These are phyloP conservation scores for Phytophthora foliorum DNA, from an alignment of 352 stramenopile species.

Conservation along the genomic window DNA sequence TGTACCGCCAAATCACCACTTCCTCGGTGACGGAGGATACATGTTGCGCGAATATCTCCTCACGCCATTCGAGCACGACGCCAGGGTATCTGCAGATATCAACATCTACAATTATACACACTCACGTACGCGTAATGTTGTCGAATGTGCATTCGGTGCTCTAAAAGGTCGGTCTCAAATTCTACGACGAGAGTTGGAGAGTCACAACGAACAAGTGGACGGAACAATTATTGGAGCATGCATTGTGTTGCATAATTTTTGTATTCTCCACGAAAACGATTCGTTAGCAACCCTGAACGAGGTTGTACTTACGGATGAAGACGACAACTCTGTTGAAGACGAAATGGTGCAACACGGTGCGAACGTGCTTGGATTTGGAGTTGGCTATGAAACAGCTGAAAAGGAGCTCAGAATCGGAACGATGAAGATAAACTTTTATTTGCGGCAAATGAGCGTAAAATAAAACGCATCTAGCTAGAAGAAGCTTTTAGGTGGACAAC, in stretches of 20 bases:
- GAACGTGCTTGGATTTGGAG: not conserved
- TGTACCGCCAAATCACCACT: not conserved
- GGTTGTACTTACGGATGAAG: not conserved
- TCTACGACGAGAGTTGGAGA: not conserved
- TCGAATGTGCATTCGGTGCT: not conserved
- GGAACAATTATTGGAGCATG: not conserved
- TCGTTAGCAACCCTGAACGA: not conserved
- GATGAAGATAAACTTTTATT: not conserved
- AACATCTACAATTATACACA: not conserved
- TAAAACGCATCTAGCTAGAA: too few species aligned
- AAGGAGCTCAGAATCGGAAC: not conserved
- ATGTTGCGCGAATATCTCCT: constrained; percentile 3
- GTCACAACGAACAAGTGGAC: not conserved
- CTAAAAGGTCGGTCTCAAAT: constrained; percentile 11
- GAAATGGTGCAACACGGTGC: not conserved
- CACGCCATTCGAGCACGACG: constrained; percentile 1
- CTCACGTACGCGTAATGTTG: not conserved
- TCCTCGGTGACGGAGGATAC: not conserved
- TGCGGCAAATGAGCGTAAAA: not conserved
- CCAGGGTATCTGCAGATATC: not conserved
- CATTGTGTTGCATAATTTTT: not conserved
- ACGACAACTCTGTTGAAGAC: not conserved
- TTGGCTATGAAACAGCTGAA: not conserved
- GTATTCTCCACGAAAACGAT: not conserved
- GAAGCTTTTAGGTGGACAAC: too few species aligned